Conservation (phyloP, 108 stramenopile genomes). For the Cyclotella kingstonii region DNA sequence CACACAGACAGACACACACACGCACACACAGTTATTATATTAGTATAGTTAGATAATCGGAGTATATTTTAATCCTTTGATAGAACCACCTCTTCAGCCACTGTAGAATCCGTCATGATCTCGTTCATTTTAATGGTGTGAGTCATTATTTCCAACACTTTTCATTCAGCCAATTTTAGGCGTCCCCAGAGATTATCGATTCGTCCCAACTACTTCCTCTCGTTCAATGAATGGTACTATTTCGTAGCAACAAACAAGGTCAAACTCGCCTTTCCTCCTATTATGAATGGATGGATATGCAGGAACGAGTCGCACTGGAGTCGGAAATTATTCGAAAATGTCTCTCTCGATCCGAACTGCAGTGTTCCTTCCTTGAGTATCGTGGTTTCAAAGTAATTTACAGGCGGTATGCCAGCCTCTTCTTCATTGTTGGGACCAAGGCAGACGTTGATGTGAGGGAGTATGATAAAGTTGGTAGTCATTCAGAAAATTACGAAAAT, state of each 20-base stretch:
- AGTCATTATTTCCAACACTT: slow-evolving; percentile 34
- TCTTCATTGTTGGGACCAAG: slow-evolving; percentile 95
- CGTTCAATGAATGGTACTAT: not conserved
- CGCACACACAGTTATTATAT: too few relatives aligned
- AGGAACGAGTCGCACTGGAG: slow-evolving; percentile 89
- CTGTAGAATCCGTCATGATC: slow-evolving; percentile 43
- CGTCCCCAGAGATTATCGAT: not conserved
- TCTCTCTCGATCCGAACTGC: slow-evolving; percentile 86
- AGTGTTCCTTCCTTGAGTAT: slow-evolving; percentile 95
- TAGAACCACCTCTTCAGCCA: too few relatives aligned
- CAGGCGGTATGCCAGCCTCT: slow-evolving; percentile 91
- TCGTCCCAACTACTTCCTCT: not conserved
- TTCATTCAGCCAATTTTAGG: not conserved
- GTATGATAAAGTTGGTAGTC: slow-evolving; percentile 3
- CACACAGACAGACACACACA: too few relatives aligned
- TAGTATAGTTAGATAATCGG: too few relatives aligned
- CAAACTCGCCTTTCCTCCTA: slow-evolving; percentile 93
- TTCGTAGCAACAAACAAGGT: slow-evolving; percentile 86
- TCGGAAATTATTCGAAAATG: slow-evolving; percentile 95
- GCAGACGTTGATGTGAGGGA: slow-evolving; percentile 63
- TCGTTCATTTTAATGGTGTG: slow-evolving; percentile 90
- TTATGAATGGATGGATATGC: slow-evolving; percentile 91
- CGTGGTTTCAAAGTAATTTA: slow-evolving; percentile 95
- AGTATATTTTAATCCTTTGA: too few relatives aligned
- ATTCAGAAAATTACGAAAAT: slow-evolving; percentile 84